phyloP scores from a whole-genome alignment of 768 basidiomycete species.

The Leucocoprinus leucothites region DNA sequence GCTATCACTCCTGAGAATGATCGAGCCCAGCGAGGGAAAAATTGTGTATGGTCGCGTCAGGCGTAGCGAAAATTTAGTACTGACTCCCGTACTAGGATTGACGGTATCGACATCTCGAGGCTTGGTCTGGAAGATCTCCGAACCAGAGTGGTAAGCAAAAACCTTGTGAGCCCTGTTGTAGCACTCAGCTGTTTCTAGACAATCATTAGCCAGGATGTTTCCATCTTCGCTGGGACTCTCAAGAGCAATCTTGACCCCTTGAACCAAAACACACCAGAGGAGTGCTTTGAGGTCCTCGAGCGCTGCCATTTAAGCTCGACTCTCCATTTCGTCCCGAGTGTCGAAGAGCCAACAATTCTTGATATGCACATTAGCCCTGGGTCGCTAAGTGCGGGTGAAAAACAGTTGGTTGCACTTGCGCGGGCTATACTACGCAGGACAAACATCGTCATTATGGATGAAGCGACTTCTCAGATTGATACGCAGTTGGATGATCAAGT shows the following conservation, averaged over 20 bases:
- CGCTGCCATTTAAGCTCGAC: slow-evolving; percentile 57
- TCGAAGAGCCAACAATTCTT: slow-evolving; percentile 35
- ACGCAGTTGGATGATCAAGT: slow-evolving; percentile 67
- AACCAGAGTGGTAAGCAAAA: slow-evolving; percentile 51
- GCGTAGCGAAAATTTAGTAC: no score
- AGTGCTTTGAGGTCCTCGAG: slow-evolving; percentile 63
- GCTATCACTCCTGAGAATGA: slow-evolving; percentile 56
- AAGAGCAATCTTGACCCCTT: slow-evolving; percentile 73
- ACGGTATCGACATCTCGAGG: slow-evolving; percentile 64
- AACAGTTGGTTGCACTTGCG: slow-evolving; percentile 70
- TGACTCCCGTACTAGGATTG: slow-evolving; percentile 40
- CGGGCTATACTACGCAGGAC: slow-evolving; percentile 65
- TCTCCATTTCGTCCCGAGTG: slow-evolving; percentile 33
- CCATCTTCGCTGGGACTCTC: slow-evolving; percentile 71
- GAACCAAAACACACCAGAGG: slow-evolving; percentile 50
- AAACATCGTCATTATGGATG: slow-evolving; percentile 71
- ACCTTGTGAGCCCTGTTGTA: not conserved
- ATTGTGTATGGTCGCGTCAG: slow-evolving; percentile 45
- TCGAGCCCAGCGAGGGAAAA: slow-evolving; percentile 53
- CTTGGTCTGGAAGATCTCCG: slow-evolving; percentile 70
- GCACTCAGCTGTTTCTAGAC: slow-evolving; percentile 37
- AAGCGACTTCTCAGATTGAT: slow-evolving; percentile 78
- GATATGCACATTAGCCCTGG: slow-evolving; percentile 65
- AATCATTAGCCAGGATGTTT: slow-evolving; percentile 73
- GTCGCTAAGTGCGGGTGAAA: slow-evolving; percentile 72